Percentiles rank a stretch among this genome's conserved stretches.
phyloP scores from a whole-genome alignment of 495 filamentous ascomycete genomes.

The Eremomyces bilateralis region DNA sequence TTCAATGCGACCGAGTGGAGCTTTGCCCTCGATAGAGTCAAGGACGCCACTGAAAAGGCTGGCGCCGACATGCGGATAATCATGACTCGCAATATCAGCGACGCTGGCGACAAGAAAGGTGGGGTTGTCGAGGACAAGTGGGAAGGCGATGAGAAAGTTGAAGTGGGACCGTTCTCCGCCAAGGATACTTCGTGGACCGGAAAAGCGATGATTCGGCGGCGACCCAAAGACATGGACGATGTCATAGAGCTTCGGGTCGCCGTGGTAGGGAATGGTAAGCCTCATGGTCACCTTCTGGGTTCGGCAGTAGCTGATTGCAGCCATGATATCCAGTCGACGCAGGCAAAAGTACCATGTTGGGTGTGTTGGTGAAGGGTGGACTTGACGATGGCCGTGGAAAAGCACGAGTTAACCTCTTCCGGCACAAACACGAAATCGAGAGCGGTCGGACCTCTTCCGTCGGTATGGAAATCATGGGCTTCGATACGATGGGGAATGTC shows the following conservation, averaged over 20 bases:
- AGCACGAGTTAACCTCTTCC: slow-evolving; percentile 87
- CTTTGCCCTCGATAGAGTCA: slow-evolving; percentile 44
- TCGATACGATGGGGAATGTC: slow-evolving; percentile 72
- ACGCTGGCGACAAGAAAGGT: too few species aligned
- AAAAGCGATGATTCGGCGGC: slow-evolving; percentile 62
- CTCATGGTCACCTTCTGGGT: too few species aligned
- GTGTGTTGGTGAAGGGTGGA: slow-evolving; percentile 85
- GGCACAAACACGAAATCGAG: slow-evolving; percentile 95
- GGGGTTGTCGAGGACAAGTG: too few species aligned
- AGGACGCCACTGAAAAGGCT: slow-evolving; percentile 38
- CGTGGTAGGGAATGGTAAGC: slow-evolving; percentile 73
- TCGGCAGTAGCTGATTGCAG: too few species aligned
- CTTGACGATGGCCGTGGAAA: slow-evolving; percentile 90
- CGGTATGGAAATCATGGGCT: slow-evolving; percentile 98
- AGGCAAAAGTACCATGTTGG: slow-evolving; percentile 91
- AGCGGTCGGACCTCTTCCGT: slow-evolving; percentile 89
- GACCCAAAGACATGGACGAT: slow-evolving; percentile 54
- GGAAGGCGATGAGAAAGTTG: slow-evolving; percentile 41
- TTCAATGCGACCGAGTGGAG: slow-evolving; percentile 64
- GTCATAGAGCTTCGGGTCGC: slow-evolving; percentile 93
- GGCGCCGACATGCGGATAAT: slow-evolving; percentile 58
- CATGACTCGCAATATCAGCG: slow-evolving; percentile 65
- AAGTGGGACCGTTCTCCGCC: slow-evolving; percentile 34
- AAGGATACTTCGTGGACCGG: slow-evolving; percentile 54
- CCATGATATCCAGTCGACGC: slow-evolving; percentile 52